Conservation (phyloP, 768 basidiomycete species). For the Suillus fuscotomentosus region DNA sequence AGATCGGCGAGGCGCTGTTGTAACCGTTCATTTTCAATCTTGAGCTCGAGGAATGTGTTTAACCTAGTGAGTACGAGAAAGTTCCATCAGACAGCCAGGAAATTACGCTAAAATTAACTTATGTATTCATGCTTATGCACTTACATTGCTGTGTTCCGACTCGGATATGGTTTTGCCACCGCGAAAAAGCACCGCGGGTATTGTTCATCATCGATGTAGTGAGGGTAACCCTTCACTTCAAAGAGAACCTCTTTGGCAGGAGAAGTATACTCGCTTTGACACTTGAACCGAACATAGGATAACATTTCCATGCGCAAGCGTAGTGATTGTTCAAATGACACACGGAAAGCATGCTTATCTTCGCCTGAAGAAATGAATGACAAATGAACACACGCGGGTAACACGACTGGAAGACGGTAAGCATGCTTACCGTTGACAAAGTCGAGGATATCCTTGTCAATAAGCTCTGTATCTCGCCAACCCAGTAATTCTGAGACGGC, state of each 20-base stretch:
- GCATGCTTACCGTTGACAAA: conserved; percentile 58
- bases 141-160: conserved; percentile 68
- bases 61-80: conserved; percentile 41
- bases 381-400: conserved; percentile 11
- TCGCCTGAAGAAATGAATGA: conserved; percentile 40
- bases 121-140: conserved; percentile 15
- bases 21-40: conserved; percentile 82
- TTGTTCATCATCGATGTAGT: conserved; percentile 38
- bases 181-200: conserved; percentile 67
- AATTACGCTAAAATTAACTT: conserved; percentile 4
- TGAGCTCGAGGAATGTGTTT: conserved; percentile 77
- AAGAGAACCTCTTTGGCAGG: conserved; percentile 55
- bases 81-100: background rate
- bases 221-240: conserved; percentile 68
- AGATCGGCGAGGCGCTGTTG: conserved; percentile 56
- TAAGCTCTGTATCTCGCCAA: conserved; percentile 71
- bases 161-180: conserved; percentile 75
- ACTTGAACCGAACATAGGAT: conserved; percentile 59
- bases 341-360: conserved; percentile 48
- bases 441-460: conserved; percentile 65
- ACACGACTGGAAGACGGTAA: background rate
- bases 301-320: conserved; percentile 49
- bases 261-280: conserved; percentile 34
- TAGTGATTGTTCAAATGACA: conserved; percentile 55
- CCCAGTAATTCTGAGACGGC: conserved; percentile 72